These are phyloP conservation scores for Aspergillus oerlinghausenensis DNA, from an alignment of 2,329 filamentous ascomycete species.

Conservation along the genomic window DNA sequence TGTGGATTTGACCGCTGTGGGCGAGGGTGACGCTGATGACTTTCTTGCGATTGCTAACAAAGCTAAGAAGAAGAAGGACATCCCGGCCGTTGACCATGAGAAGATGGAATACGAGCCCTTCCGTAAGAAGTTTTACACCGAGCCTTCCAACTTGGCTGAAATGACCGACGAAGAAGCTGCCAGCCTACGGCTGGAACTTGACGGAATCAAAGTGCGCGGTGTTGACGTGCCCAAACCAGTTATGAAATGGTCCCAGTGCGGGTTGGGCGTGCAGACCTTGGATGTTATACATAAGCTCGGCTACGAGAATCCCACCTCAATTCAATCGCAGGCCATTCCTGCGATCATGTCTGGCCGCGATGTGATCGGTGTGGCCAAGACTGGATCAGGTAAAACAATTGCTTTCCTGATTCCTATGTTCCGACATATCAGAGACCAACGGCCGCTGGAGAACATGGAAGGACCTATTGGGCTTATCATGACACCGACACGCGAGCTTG, in stretches of 20 bases:
- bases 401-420: constrained; percentile 97
- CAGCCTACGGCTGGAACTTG: constrained; percentile 77
- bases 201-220: constrained; percentile 90
- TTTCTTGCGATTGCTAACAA: constrained; percentile 58
- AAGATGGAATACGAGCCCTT: constrained; percentile 83
- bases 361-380: constrained; percentile 94
- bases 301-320: constrained; percentile 85
- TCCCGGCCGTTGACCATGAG: constrained; percentile 79
- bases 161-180: constrained; percentile 82
- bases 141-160: constrained; percentile 75
- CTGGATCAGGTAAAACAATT: constrained; percentile 94
- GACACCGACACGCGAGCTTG: constrained; percentile 90
- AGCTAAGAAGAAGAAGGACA: constrained; percentile 88
- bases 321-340: constrained; percentile 92
- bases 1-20: constrained; percentile 56
- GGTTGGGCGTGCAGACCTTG: constrained; percentile 77
- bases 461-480: constrained; percentile 86
- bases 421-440: constrained; percentile 92
- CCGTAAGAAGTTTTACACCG: constrained; percentile 90
- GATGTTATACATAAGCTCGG: constrained; percentile 78
- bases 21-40: constrained; percentile 59
- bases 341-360: constrained; percentile 94
- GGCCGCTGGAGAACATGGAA: constrained; percentile 73
- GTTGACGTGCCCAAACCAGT: constrained; percentile 89
- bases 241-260: constrained; percentile 94